Evolutionary conservation across 441 rosid species (phyloP), one percentile per base, ranked within the genome.

Genomic region (Gossypium aridum): DNA sequence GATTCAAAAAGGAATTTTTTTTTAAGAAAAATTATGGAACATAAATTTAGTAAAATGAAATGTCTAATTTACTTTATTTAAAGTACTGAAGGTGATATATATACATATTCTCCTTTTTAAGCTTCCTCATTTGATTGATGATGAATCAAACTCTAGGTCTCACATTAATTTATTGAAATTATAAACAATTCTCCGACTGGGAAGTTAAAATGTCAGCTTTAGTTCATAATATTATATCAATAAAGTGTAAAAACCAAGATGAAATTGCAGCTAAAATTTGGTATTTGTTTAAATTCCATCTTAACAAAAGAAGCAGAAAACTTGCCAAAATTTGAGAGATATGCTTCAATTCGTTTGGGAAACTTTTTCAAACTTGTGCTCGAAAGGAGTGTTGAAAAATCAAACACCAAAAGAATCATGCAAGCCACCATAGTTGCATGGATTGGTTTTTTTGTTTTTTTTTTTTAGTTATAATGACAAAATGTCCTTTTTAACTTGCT

Each of bases 221-320:
- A 31, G 37, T 31, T 31, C 37, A 31, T 31, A 31, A 1, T 31
- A 31, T 31, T 31, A 31, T 31, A 31, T 31, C 37, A 31, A 31
- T 5, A 5, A 6, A 31, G 37, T 31, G 37, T 31, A 31, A 31
- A 31, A 31, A 1, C 37, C 37, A 31, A 31, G 37, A 82, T 94
- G 92, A 94, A 94, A 79, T 89, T 90, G 75, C 88, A 89, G 59
- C 76, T 92, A 87, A 83, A 90, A 90, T 94, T 90, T 79, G 97
- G 98, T 93, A 82, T 23, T 88, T 76, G 39, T 34, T 34, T 34
- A 34, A 17, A 37, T 64, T 14, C 9, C 20, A n/a, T 43, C 55
- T 57, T 14, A 5, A 9, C 49, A 34, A n/a, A 16, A 31, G 23
- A 16, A 20, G 22, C 43, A 16, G 23, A 34, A 63, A 34, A 34